Conservation (phyloP, 345 rosid genomes). For the Brassica cretica region DNA sequence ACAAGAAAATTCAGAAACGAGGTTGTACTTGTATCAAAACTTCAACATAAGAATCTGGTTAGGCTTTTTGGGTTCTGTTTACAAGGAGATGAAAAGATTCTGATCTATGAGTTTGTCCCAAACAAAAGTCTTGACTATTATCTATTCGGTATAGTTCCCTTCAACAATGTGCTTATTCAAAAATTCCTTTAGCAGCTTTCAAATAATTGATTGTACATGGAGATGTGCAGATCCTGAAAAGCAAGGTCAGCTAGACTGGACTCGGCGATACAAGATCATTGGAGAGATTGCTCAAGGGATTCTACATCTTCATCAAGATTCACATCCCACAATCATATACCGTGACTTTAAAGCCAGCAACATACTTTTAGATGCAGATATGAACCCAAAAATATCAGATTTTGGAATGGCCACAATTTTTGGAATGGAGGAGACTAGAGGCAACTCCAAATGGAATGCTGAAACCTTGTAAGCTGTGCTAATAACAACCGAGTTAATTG, state of each 20-base stretch:
- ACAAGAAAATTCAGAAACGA: too few relatives aligned
- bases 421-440: not conserved
- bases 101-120: not conserved
- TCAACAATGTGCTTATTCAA: not conserved
- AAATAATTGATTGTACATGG: not conserved
- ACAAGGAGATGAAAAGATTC: too few relatives aligned
- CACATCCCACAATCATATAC: not conserved
- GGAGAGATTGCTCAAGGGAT: not conserved
- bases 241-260: not conserved
- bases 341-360: constrained; percentile 4
- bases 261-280: not conserved
- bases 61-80: too few relatives aligned
- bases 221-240: not conserved
- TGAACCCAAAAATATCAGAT: not conserved
- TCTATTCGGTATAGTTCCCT: constrained; percentile 3
- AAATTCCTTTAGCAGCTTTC: not conserved
- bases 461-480: not conserved
- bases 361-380: not conserved
- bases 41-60: too few relatives aligned
- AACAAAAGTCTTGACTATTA: not conserved
- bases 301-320: not conserved
- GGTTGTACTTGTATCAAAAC: too few relatives aligned
- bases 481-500: not conserved
- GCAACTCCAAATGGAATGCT: not conserved
- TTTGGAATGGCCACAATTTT: not conserved